Percentiles rank a stretch among this genome's conserved stretches.
Evolutionary conservation across 2,329 filamentous ascomycete species (phyloP).

Genomic region (Fusarium buharicum): DNA sequence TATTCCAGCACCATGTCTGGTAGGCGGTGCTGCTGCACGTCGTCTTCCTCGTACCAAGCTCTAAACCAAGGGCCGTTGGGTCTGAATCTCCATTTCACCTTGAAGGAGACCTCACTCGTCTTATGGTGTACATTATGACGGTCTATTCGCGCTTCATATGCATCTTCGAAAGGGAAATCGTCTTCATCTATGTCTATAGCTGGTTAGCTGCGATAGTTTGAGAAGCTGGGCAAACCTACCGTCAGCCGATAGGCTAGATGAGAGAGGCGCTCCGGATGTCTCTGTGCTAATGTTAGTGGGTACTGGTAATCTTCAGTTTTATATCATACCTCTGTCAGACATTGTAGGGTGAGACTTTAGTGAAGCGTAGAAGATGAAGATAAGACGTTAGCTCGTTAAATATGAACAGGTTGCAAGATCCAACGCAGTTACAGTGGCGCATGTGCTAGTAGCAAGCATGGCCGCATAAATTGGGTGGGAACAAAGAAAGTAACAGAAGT

Average conservation of each 20-base stretch:
- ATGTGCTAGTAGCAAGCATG: no score
- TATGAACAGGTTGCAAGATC: no score
- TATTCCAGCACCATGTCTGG: conserved; percentile 7
- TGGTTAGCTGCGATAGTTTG: not conserved
- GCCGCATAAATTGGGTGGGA: no score
- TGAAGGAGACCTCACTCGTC: conserved; percentile 5
- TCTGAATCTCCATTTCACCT: conserved; percentile 4
- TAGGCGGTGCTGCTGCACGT: conserved; percentile 1
- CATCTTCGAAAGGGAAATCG: conserved; percentile 10
- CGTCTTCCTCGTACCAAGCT: conserved; percentile 5
- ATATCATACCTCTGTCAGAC: not conserved
- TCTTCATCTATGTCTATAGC: not conserved
- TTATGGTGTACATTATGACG: conserved; percentile 1
- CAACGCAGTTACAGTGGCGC: no score
- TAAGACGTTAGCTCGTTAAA: no score
- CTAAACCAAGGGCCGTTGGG: not conserved
- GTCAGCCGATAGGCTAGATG: not conserved
- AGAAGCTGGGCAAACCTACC: not conserved
- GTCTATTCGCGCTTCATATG: conserved; percentile 5
- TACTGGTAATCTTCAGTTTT: not conserved
- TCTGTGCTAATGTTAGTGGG: not conserved
- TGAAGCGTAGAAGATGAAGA: no score
- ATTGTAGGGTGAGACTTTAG: not conserved
- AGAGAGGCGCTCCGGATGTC: not conserved
- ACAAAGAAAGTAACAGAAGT: no score